Percentiles rank a stretch among this genome's conserved stretches.
These are phyloP conservation scores for Phaeolepiota aurea DNA, from an alignment of 768 basidiomycete genomes.

Conservation along the genomic window DNA sequence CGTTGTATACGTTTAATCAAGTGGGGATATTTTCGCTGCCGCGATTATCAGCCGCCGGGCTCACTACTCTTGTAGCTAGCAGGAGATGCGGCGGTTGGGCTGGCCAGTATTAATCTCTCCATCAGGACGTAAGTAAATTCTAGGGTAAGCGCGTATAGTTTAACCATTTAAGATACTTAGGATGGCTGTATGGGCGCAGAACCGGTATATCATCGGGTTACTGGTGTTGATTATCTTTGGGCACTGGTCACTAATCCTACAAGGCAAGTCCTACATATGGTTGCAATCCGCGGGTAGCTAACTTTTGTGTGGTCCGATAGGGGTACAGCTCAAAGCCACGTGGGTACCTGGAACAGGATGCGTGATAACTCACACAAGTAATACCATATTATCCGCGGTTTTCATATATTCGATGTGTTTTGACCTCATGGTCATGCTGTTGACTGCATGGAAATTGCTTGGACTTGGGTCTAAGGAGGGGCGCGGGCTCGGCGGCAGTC, in stretches of 20 bases:
- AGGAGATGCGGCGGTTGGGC: slow-evolving; percentile 38
- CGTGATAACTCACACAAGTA: slow-evolving; percentile 40
- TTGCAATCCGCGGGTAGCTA: too few relatives aligned
- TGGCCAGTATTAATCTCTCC: slow-evolving; percentile 44
- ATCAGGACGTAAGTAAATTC: slow-evolving; percentile 29
- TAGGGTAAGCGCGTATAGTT: slow-evolving; percentile 8
- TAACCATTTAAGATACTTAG: slow-evolving; percentile 2
- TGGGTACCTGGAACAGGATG: slow-evolving; percentile 36
- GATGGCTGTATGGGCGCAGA: slow-evolving; percentile 47
- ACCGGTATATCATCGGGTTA: slow-evolving; percentile 30
- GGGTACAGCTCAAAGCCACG: slow-evolving; percentile 37
- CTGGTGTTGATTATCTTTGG: slow-evolving; percentile 42
- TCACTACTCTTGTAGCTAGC: slow-evolving; percentile 11
- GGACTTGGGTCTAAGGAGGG: slow-evolving; percentile 10
- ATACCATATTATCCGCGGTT: slow-evolving; percentile 44
- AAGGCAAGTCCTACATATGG: slow-evolving; percentile 30
- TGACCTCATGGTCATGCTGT: slow-evolving; percentile 42
- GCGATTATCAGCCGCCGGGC: background rate
- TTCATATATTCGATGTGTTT: slow-evolving; percentile 62
- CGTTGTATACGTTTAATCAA: slow-evolving; percentile 47
- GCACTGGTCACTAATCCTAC: slow-evolving; percentile 51
- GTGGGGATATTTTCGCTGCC: slow-evolving; percentile 9
- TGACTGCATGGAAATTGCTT: slow-evolving; percentile 43
- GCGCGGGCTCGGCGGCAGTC: slow-evolving; percentile 19
- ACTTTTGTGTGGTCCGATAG: slow-evolving; percentile 21